Evolutionary conservation across 192 early-diverging fungal genomes (phyloP).

Genomic region (Chytriomyces hyalinus): DNA sequence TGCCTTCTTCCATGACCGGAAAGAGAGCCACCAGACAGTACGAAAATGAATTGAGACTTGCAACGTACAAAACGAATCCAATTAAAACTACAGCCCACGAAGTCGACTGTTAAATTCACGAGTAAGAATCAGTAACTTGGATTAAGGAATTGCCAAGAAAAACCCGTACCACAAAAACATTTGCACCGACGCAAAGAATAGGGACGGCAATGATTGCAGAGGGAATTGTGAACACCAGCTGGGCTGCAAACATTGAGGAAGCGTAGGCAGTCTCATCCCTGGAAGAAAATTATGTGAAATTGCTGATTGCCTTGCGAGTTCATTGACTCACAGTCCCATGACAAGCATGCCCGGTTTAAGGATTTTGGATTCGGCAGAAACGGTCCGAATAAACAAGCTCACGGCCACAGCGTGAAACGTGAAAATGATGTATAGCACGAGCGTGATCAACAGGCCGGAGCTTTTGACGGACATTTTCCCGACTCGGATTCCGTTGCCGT

Average conservation of each 20-base stretch:
- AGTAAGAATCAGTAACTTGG: not conserved
- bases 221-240: not conserved
- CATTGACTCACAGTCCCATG: constrained; percentile 4
- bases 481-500: not conserved
- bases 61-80: not conserved
- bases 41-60: not conserved
- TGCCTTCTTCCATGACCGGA: not conserved
- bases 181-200: constrained; percentile 3
- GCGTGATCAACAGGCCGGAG: not conserved
- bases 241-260: not conserved
- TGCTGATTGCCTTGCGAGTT: not conserved
- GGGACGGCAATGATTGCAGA: not conserved
- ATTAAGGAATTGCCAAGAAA: no score
- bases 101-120: not conserved
- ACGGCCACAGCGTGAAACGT: constrained; percentile 8
- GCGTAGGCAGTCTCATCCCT: constrained; percentile 4
- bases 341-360: constrained; percentile 9
- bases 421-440: constrained; percentile 4
- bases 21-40: not conserved
- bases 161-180: not conserved
- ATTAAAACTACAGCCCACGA: not conserved
- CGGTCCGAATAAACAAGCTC: not conserved
- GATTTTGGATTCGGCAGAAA: not conserved
- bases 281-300: not conserved
- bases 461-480: not conserved